Evolutionary conservation across 371 early-diverging fungal species (phyloP), one percentile per base, ranked within the genome.

Genomic region (Syncephalastrum sp.): DNA sequence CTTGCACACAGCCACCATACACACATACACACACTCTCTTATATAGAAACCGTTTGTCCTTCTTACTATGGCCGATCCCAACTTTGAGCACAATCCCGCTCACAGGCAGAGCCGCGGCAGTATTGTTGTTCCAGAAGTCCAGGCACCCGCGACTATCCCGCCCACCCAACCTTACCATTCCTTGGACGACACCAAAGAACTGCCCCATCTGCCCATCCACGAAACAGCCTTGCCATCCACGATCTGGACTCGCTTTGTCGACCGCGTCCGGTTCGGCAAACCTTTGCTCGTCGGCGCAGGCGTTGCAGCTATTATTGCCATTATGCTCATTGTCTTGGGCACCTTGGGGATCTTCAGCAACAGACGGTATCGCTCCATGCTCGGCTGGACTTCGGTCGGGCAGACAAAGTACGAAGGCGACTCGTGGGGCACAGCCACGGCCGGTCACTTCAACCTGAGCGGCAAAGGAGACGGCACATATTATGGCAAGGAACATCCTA

Each of bases 391-490:
- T 4, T 74, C 75, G 5, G 60, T 73, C 15, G 77, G 77, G 3
- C 51, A 57, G 43, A 63, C 75, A 1, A 68, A 67, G 52, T 74
- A 68, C 46, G 53, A 60, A 56, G 78, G 78, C 5, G 64, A 66
- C 15, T 74, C 75, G 41, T 67, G 65, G 58, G 78, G 78, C 4
- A 63, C 72, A 10, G 69, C 60, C 3, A 56, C 59, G 25, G 50
- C 49, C 4, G 73, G 64, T 8, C 50, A 69, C 47, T 73, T 73
- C 33, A 54, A 61, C 43, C 68, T 70, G 59, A 54, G 61, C 33
- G 78, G 78, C 5, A 54, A 68, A 61, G 78, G 78, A 0, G 78
- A 77, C 56, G 78, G 75, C 15, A 77, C 78, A 12, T 77, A 77
- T 48, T 77, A 77, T 45, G 77, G 77, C 69, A 65, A 44, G 21